phyloP scores from a whole-genome alignment of 108 stramenopile genomes.

The Cylindrotheca closterium region DNA sequence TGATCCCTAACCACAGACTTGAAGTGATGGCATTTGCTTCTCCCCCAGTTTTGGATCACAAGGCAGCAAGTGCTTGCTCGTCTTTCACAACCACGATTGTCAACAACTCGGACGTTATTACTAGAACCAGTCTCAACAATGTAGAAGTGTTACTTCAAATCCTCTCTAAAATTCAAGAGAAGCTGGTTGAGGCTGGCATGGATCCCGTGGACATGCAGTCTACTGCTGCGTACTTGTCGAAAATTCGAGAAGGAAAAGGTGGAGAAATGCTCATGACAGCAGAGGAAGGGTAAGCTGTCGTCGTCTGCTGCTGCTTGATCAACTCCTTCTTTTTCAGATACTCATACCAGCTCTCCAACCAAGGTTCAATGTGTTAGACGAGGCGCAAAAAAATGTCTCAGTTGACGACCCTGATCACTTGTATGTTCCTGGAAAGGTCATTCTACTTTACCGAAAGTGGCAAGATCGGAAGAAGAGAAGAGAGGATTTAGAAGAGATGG shows the following conservation, averaged over 20 bases:
- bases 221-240: slow-evolving; percentile 14
- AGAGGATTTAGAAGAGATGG: slow-evolving; percentile 1
- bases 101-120: slow-evolving; percentile 59
- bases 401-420: slow-evolving; percentile 44
- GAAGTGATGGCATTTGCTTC: slow-evolving; percentile 53
- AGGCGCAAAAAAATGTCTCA: slow-evolving; percentile 10
- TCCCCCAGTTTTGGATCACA: slow-evolving; percentile 48
- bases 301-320: too few species aligned
- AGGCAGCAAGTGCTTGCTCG: slow-evolving; percentile 27
- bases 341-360: too few species aligned
- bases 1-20: neutral
- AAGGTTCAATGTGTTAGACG: slow-evolving; percentile 9
- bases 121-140: slow-evolving; percentile 36
- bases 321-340: too few species aligned
- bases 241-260: slow-evolving; percentile 24
- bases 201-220: slow-evolving; percentile 14
- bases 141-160: slow-evolving; percentile 30
- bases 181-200: slow-evolving; percentile 34
- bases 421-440: slow-evolving; percentile 40
- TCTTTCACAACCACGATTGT: slow-evolving; percentile 59
- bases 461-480: neutral
- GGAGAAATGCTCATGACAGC: slow-evolving; percentile 37
- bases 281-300: too few species aligned
- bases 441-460: slow-evolving; percentile 41
- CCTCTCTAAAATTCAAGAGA: slow-evolving; percentile 30